These are phyloP conservation scores for Fusarium sp. DNA, from an alignment of 2,329 filamentous ascomycete species.

Conservation along the genomic window DNA sequence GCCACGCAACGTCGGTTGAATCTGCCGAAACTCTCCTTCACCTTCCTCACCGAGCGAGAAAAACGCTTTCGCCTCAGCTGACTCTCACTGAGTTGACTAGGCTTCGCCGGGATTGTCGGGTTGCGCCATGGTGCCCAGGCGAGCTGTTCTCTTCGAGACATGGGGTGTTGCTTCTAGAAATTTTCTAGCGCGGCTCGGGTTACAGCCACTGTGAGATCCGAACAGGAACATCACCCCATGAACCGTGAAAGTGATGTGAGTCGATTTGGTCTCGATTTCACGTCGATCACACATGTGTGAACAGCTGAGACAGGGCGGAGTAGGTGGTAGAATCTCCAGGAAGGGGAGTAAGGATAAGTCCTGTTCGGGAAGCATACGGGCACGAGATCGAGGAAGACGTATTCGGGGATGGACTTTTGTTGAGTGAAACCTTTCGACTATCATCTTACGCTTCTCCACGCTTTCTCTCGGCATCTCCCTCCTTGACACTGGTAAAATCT, in stretches of 20 bases:
- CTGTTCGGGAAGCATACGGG: background rate
- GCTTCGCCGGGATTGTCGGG: conserved; percentile 16
- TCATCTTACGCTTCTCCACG: background rate
- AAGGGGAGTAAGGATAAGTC: background rate
- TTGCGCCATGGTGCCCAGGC: conserved; percentile 1
- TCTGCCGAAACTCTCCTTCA: conserved; percentile 13
- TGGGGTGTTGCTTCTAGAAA: conserved; percentile 39
- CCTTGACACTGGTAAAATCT: background rate
- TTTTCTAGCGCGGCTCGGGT: conserved; percentile 40
- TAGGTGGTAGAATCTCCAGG: background rate
- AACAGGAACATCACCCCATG: conserved; percentile 37
- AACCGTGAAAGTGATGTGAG: conserved; percentile 14
- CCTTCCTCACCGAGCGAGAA: conserved; percentile 5
- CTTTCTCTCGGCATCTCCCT: background rate
- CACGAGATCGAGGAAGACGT: background rate
- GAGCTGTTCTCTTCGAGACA: background rate
- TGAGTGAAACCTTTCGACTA: background rate
- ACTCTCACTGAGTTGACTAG: conserved; percentile 20
- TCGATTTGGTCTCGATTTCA: background rate
- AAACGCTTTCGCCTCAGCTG: conserved; percentile 40
- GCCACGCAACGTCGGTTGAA: conserved; percentile 6
- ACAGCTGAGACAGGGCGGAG: background rate
- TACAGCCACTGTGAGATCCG: conserved; percentile 23
- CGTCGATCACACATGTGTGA: background rate
- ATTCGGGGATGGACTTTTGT: background rate